Percentiles rank a stretch among this genome's conserved stretches.
Evolutionary conservation across 1,284 basidiomycete species (phyloP).

Genomic region (Ustilago vetiveriae): DNA sequence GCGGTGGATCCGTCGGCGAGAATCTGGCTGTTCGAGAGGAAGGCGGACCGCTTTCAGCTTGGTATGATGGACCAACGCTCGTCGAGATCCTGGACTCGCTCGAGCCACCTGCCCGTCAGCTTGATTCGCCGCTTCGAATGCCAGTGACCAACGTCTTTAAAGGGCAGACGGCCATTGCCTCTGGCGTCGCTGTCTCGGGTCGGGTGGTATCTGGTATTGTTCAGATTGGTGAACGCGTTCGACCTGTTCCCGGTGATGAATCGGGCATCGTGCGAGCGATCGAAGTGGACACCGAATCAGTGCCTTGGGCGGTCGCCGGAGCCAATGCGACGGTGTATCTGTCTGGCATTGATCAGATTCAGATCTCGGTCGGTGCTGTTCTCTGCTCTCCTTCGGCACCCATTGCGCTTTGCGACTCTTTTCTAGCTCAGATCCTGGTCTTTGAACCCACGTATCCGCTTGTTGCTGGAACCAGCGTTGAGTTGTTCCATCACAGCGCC

Average conservation of each 20-base stretch:
- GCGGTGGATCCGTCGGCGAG: conserved; percentile 87
- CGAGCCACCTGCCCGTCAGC: conserved; percentile 78
- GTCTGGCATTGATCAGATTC: conserved; percentile 82
- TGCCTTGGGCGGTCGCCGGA: conserved; percentile 89
- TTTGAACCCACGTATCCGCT: conserved; percentile 93
- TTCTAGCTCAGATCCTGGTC: conserved; percentile 87
- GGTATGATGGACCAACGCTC: conserved; percentile 88
- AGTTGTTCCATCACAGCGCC: conserved; percentile 88
- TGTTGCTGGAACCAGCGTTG: conserved; percentile 82
- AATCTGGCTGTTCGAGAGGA: conserved; percentile 74
- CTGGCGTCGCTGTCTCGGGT: conserved; percentile 84
- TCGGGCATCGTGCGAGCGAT: conserved; percentile 82
- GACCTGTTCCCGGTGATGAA: conserved; percentile 91
- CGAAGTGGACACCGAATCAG: conserved; percentile 80
- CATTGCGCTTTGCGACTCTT: conserved; percentile 79
- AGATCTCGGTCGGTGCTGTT: conserved; percentile 85
- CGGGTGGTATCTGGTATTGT: conserved; percentile 86
- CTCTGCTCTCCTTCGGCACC: conserved; percentile 77
- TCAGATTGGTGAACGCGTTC: conserved; percentile 87
- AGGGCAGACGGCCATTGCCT: conserved; percentile 76
- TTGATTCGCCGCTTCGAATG: conserved; percentile 81
- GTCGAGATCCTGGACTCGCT: conserved; percentile 79
- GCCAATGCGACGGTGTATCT: conserved; percentile 87
- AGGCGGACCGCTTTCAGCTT: conserved; percentile 72
- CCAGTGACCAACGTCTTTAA: conserved; percentile 96